These are phyloP conservation scores for Osmanthus fragrans DNA, from an alignment of 257 asterid genomes.

Conservation along the genomic window DNA sequence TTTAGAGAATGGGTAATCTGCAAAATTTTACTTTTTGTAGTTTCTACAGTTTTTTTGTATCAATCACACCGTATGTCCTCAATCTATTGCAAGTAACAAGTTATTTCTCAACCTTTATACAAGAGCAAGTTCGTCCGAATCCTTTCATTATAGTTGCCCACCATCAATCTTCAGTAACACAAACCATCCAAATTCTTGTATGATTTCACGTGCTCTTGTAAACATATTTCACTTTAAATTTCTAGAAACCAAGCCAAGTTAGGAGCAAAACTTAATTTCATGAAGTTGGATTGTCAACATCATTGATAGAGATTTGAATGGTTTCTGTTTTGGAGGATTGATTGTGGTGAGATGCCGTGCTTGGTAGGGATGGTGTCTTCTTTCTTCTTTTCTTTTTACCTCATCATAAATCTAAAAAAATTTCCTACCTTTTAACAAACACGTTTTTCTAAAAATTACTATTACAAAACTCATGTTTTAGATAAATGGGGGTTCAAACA, in stretches of 20 bases:
- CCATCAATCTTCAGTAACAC: no score
- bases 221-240: not conserved
- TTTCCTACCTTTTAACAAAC: no score
- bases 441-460: no score
- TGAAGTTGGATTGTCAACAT: no score
- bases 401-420: not conserved
- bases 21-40: not conserved
- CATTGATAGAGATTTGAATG: no score
- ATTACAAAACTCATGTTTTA: no score
- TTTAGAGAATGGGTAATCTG: not conserved
- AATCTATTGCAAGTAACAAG: not conserved
- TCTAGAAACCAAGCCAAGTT: no score
- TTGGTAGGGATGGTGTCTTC: no score
- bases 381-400: not conserved
- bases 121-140: not conserved
- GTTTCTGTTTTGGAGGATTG: no score
- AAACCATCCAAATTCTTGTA: not conserved
- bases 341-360: no score
- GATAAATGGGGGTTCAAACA: no score
- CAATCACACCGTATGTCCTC: not conserved
- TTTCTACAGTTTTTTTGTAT: not conserved
- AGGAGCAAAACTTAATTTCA: no score
- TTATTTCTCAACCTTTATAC: not conserved
- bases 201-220: not conserved
- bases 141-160: not conserved